Conservation (phyloP, 1,139 yeast genomes). For the Candida sanyaensis region DNA sequence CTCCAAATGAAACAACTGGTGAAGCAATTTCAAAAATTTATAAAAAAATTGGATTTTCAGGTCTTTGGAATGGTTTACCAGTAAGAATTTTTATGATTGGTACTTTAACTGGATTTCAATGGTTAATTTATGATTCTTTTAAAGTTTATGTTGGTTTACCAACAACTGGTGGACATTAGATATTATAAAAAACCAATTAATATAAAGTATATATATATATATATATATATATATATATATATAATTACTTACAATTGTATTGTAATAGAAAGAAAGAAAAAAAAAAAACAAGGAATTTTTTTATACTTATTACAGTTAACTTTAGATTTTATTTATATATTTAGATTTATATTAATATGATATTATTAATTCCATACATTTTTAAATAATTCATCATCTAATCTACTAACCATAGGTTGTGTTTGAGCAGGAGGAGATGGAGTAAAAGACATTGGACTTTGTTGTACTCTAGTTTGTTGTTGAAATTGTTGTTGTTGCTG, state of each 20-base stretch:
- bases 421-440: conserved; percentile 7
- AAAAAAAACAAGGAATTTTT: too few species aligned
- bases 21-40: conserved; percentile 75
- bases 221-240: too few species aligned
- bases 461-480: conserved; percentile 2
- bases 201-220: too few species aligned
- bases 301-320: too few species aligned
- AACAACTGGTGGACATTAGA: conserved; percentile 77
- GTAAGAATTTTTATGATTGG: conserved; percentile 96
- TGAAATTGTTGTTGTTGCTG: too few species aligned
- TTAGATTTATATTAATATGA: not conserved
- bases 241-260: too few species aligned
- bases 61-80: conserved; percentile 93
- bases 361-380: conserved; percentile 55
- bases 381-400: conserved; percentile 49
- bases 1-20: conserved; percentile 64
- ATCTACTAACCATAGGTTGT: conserved; percentile 14
- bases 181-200: too few species aligned
- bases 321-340: not conserved
- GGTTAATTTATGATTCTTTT: conserved; percentile 94
- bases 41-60: conserved; percentile 77
- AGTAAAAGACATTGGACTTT: not conserved
- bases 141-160: conserved; percentile 90
- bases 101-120: conserved; percentile 94
- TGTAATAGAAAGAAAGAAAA: too few species aligned